Conservation (phyloP, 805 yeast genomes). For the Starmerella geochares region DNA sequence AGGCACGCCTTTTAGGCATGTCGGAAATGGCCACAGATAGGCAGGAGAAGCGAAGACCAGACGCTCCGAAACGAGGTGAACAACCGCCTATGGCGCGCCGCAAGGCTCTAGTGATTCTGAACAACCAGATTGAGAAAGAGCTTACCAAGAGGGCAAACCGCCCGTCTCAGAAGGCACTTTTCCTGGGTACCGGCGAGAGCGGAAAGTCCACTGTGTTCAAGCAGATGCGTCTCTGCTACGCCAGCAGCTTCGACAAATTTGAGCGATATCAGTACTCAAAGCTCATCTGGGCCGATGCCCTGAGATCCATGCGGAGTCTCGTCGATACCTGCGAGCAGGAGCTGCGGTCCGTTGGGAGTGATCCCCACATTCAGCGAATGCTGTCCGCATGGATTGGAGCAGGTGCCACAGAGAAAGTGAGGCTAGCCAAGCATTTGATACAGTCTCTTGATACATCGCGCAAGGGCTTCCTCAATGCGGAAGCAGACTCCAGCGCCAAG, state of each 20-base stretch:
- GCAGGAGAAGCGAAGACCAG: background rate
- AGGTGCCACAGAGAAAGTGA: background rate
- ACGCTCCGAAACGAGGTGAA: background rate
- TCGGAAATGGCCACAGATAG: background rate
- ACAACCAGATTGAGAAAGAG: constrained; percentile 39
- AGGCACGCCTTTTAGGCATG: background rate
- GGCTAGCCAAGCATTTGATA: constrained; percentile 8
- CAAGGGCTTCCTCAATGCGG: constrained; percentile 31
- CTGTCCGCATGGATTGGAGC: constrained; percentile 14
- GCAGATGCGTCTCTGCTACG: constrained; percentile 75
- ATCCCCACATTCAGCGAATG: background rate
- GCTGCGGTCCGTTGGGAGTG: constrained; percentile 1
- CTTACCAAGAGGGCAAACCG: constrained; percentile 19
- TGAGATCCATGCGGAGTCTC: constrained; percentile 69
- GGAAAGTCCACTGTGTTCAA: constrained; percentile 75
- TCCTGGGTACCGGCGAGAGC: constrained; percentile 76
- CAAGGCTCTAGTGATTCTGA: constrained; percentile 30
- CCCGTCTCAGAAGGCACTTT: constrained; percentile 36
- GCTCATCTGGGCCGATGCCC: constrained; percentile 86
- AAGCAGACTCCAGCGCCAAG: constrained; percentile 50
- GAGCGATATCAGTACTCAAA: constrained; percentile 74
- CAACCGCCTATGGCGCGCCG: constrained; percentile 4
- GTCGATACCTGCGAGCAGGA: constrained; percentile 36
- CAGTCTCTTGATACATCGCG: constrained; percentile 20
- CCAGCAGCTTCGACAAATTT: constrained; percentile 68